phyloP scores from a whole-genome alignment of 225 moss, liverwort and hornwort genomes.

The Sphagnum contortum region DNA sequence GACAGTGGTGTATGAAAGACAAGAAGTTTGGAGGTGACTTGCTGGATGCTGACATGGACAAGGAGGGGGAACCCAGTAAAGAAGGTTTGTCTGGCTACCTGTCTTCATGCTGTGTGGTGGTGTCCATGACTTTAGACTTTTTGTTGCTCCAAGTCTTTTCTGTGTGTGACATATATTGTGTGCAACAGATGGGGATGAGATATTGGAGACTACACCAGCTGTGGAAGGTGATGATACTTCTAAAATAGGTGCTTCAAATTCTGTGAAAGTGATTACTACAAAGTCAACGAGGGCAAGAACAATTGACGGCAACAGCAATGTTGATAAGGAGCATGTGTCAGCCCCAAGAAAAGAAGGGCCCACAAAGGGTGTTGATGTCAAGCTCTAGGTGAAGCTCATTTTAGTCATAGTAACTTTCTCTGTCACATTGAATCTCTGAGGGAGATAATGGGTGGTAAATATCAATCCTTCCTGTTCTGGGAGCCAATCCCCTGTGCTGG shows the following conservation, averaged over 20 bases:
- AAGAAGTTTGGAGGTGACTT: slow-evolving; percentile 73
- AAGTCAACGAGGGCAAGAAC: not conserved
- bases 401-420: too few relatives aligned
- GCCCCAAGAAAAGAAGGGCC: not conserved
- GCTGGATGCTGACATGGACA: slow-evolving; percentile 68
- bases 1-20: slow-evolving; percentile 78
- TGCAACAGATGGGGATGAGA: too few relatives aligned
- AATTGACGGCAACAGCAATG: slow-evolving; percentile 2
- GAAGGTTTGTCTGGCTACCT: slow-evolving; percentile 10
- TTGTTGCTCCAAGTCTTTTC: too few relatives aligned
- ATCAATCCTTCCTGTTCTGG: too few relatives aligned
- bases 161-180: too few relatives aligned
- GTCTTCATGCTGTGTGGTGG: too few relatives aligned
- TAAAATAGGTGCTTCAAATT: slow-evolving; percentile 2
- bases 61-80: slow-evolving; percentile 27
- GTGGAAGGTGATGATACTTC: not conserved
- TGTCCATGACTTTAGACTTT: too few relatives aligned
- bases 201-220: too few relatives aligned
- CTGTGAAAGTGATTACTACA: not conserved
- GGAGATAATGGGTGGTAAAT: too few relatives aligned
- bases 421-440: too few relatives aligned
- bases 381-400: too few relatives aligned
- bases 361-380: not conserved
- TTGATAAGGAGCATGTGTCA: slow-evolving; percentile 1
- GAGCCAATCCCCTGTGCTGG: too few relatives aligned